A percentile compares a stretch with the other conserved stretches of the same genome.
phyloP scores from a whole-genome alignment of 768 basidiomycete species.

The Serpula lacrymans region DNA sequence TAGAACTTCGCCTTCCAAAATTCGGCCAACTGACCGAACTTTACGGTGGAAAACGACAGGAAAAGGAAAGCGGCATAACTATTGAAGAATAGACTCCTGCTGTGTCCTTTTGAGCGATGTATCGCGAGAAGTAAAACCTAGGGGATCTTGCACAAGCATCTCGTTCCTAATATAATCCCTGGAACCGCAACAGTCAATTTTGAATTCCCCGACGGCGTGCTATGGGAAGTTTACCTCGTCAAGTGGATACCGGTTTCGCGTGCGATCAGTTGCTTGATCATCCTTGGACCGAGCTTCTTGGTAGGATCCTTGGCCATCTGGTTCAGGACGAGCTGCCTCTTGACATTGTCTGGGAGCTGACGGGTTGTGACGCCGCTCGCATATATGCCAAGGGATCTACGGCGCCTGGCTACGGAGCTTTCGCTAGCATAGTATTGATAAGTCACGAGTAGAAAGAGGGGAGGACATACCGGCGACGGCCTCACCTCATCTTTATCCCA shows the following conservation, averaged over 20 bases:
- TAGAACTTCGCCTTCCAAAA: too few relatives aligned
- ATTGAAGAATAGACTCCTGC: too few relatives aligned
- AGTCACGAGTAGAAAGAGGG: neutral
- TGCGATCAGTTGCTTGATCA: conserved; percentile 27
- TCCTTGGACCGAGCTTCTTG: conserved; percentile 23
- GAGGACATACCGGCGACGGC: too few relatives aligned
- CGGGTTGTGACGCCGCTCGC: conserved; percentile 28
- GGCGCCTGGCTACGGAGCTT: conserved; percentile 24
- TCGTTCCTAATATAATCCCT: conserved; percentile 12
- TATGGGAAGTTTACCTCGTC: conserved; percentile 17
- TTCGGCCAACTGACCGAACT: too few relatives aligned
- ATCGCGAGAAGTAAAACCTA: conserved; percentile 10
- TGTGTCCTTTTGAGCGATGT: conserved; percentile 5
- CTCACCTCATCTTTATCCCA: conserved; percentile 28
- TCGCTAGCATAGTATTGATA: conserved; percentile 15
- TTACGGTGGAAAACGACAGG: too few relatives aligned
- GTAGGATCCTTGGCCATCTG: conserved; percentile 33
- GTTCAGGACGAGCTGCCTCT: conserved; percentile 30
- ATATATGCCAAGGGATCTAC: conserved; percentile 23
- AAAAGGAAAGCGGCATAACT: too few relatives aligned
- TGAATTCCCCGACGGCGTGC: neutral
- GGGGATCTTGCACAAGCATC: conserved; percentile 11
- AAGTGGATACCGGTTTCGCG: conserved; percentile 30
- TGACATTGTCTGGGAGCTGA: conserved; percentile 23
- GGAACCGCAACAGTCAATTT: neutral